Conservation (phyloP, 2,329 filamentous ascomycete species). For the Cadophora sp. region DNA sequence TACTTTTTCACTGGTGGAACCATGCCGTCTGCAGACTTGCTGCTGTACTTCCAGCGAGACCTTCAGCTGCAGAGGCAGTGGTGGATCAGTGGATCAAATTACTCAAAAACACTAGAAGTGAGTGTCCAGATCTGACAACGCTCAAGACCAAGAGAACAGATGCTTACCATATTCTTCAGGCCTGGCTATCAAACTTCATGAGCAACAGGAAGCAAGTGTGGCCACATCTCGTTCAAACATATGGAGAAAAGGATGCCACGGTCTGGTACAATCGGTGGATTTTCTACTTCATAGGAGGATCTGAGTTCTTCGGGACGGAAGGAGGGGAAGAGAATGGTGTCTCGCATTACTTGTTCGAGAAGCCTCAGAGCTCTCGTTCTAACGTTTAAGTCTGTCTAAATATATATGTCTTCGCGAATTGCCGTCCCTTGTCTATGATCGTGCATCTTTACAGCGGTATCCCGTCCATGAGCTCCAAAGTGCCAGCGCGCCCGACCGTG, state of each 20-base stretch:
- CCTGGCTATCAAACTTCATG: conserved; percentile 69
- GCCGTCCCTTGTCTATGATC: no score
- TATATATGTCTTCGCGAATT: neutral
- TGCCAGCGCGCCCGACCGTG: conserved; percentile 2
- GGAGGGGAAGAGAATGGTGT: conserved; percentile 73
- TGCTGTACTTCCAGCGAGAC: conserved; percentile 71
- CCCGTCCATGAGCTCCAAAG: neutral
- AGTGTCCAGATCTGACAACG: conserved; percentile 32
- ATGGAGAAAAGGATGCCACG: conserved; percentile 62
- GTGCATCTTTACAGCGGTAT: neutral
- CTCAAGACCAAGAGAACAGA: conserved; percentile 6
- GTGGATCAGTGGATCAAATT: conserved; percentile 74
- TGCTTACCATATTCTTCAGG: conserved; percentile 43
- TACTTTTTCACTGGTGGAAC: conserved; percentile 77
- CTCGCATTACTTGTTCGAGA: conserved; percentile 70
- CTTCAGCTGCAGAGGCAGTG: conserved; percentile 66
- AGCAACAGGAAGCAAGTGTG: conserved; percentile 64
- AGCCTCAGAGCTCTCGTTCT: conserved; percentile 44
- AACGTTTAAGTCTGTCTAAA: neutral
- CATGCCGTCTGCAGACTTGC: conserved; percentile 71
- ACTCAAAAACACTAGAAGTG: conserved; percentile 72
- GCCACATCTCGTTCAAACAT: conserved; percentile 69
- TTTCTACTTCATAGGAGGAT: conserved; percentile 75
- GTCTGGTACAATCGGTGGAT: conserved; percentile 76
- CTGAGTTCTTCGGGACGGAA: conserved; percentile 70